phyloP scores from a whole-genome alignment of 1,284 basidiomycete genomes.

The Malassezia sympodialis region DNA sequence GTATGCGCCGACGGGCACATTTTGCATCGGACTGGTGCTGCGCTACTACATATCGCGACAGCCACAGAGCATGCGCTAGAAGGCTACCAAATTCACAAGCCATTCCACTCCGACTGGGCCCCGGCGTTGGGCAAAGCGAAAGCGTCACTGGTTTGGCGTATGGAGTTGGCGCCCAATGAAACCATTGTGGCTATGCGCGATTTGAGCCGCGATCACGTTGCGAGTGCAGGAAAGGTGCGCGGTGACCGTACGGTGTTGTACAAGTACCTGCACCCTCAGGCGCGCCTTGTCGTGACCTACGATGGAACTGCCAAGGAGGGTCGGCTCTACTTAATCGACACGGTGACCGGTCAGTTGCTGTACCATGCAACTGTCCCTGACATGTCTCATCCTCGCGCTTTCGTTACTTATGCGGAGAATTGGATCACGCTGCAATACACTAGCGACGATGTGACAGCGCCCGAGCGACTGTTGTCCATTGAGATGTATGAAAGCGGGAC shows the following conservation, averaged over 20 bases:
- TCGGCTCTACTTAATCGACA: conserved; percentile 65
- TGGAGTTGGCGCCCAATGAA: conserved; percentile 25
- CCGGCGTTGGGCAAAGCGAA: conserved; percentile 15
- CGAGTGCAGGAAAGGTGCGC: conserved; percentile 60
- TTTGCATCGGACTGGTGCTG: neutral
- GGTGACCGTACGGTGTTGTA: conserved; percentile 80
- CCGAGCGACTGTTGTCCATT: conserved; percentile 2
- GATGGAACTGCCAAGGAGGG: conserved; percentile 50
- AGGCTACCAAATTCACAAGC: neutral
- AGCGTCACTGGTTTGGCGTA: conserved; percentile 25
- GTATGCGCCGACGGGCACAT: neutral
- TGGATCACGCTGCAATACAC: conserved; percentile 76
- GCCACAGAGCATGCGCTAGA: neutral
- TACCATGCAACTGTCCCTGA: conserved; percentile 47
- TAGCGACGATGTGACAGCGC: conserved; percentile 50
- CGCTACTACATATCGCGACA: neutral
- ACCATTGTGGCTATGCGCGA: conserved; percentile 22
- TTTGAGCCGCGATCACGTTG: conserved; percentile 16
- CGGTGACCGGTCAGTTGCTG: conserved; percentile 63
- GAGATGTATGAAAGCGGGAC: conserved; percentile 2
- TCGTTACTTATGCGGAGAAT: conserved; percentile 69
- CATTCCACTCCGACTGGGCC: neutral
- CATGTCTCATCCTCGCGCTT: conserved; percentile 51
- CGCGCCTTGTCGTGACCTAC: conserved; percentile 61
- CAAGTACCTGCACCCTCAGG: conserved; percentile 82